Conservation (phyloP, 139 green algal species). For the Spirogloea muscicola region DNA sequence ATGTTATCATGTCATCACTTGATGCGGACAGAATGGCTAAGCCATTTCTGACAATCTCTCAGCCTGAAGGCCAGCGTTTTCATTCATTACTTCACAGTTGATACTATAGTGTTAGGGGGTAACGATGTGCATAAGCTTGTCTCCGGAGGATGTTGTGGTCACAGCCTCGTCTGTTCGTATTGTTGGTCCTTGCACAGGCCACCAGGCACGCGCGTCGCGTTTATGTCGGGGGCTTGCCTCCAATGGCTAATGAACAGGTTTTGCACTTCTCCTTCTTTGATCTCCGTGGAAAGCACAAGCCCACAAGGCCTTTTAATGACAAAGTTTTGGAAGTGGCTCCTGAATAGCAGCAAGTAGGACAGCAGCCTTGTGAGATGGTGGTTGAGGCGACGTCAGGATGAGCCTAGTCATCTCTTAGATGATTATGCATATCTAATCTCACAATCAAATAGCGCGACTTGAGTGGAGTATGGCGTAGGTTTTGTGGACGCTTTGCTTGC, state of each 20-base stretch:
- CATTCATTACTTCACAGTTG: too few species aligned
- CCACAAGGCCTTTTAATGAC: too few species aligned
- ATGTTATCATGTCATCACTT: constrained; percentile 3
- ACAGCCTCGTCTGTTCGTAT: background rate
- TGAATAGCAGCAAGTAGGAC: too few species aligned
- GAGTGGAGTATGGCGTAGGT: background rate
- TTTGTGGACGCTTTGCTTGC: background rate
- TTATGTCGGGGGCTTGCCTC: constrained; percentile 93
- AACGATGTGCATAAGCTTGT: background rate
- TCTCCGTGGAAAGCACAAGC: background rate
- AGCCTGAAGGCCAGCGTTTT: background rate
- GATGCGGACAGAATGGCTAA: constrained; percentile 7
- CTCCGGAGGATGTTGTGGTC: background rate
- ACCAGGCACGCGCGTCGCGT: constrained; percentile 87
- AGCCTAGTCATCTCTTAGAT: background rate
- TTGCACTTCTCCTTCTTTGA: background rate
- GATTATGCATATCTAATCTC: background rate
- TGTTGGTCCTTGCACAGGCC: constrained; percentile 14
- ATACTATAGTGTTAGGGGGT: background rate
- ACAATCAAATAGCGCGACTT: background rate
- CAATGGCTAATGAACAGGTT: constrained; percentile 71
- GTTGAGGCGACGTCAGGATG: constrained; percentile 1
- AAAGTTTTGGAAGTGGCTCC: too few species aligned
- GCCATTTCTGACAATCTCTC: background rate
- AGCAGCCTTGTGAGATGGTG: background rate